Base-by-base conservation (phyloP, 441 rosid species). In the Gossypium laxum region DNA sequence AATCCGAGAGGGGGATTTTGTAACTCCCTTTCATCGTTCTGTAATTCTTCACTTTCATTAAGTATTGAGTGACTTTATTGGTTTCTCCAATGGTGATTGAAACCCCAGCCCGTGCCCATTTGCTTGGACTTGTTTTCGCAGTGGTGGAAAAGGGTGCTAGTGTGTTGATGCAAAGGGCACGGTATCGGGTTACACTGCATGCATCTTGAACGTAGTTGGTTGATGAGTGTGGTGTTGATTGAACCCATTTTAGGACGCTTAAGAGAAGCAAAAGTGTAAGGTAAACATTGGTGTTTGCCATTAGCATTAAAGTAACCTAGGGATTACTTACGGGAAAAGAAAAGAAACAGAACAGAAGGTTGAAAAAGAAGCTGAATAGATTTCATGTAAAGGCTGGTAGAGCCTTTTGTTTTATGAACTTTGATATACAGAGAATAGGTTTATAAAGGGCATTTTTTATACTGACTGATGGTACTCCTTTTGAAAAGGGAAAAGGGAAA, bases 71-170 rank as follows among this genome's bases (percentile, higher is more conserved):
- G 17, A 83, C 76, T 6, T 64, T 74, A 79, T 87, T 87, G 76
- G 79, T 87, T 80, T 89, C 90, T 0, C 78, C 62, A 58, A 89
- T 61, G 0, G 92, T 81, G 10, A 90, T 96, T 2, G 97, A 87
- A 11, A 91, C 93, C 18, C 91, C 92, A 0, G 89, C 97, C 18
- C 96, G 80, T 0, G 98, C 91, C 97, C 97, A 93, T 76, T n/a
- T 84, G 83, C 86, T 85, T 0, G 92, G 90, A 74, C 86, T 91
- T 54, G 69, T 83, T 75, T 75, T 82, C 15, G 97, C 96, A 0
- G 45, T 24, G 38, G 58, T 69, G 3, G 97, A 86, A 76, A 88
- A 91, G 10, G 90, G 80, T 1, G 88, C 63, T 0, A 93, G 82
- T 2, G 95, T 81, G 51, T 24, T 77, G 70, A 90, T 51, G 69